Evolutionary conservation across 768 basidiomycete genomes (phyloP), one percentile per base, ranked within the genome.

Genomic region (Pleurotus cornucopiae): DNA sequence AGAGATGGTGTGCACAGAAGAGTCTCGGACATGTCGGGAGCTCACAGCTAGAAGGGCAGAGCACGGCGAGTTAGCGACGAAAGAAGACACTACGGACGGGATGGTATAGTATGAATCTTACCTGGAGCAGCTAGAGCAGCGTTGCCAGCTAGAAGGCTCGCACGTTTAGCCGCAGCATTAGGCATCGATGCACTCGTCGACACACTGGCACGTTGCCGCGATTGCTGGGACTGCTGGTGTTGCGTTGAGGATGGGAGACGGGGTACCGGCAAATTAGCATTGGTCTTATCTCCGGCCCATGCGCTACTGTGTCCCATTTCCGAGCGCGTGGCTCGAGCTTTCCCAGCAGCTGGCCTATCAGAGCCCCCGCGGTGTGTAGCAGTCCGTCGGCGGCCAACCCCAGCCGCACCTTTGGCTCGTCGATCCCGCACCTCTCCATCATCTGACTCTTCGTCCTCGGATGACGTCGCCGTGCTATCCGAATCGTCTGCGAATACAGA

Each of bases 181-280:
- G 83, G 83, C 2, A 74, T 68, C 39, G 83, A 56, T 4, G 85
- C 84, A 60, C 84, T 84, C 2, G 83, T 77, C 6, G 86, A 87
- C 41, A 69, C 73, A 47, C 82, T 84, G 21, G 82, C 82, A 1
- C 80, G 74, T n/a, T 64, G 66, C 43, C 80, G 73, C 12, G 61
- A 63, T 13, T n/a, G n/a, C 20, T 54, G 52, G 0, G 30, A 30
- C 39, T 20, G 34, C 7, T 41, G 54, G 11, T 16, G 13, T 7
- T 30, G 43, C 4, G 41, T 44, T 12, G 43, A 16, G 20, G 51
- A 23, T 23, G 51, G 51, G 1, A 39, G 16, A 14, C 18, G 18
- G 3, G n/a, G 23, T 5, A 25, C 18, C 14, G 21, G 5, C 13
- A 21, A 18, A 9, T 38, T 53, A 20, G 14, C 40, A 23, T 18